Base-by-base conservation (phyloP, 2,329 filamentous ascomycete species). In the Mollisiaceae sp. region DNA sequence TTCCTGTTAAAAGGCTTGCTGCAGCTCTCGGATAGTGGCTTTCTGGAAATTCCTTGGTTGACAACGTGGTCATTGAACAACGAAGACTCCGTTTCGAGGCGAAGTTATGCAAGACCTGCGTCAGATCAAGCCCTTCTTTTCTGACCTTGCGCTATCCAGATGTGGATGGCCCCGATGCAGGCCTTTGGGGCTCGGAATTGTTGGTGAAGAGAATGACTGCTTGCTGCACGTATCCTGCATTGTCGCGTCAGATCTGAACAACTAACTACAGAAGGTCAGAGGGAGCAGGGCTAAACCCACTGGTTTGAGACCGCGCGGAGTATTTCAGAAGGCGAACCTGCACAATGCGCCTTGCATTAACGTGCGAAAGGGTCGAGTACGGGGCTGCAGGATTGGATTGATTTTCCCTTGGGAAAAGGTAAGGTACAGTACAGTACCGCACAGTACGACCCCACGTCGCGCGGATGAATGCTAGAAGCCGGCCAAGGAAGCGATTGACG, bases 1-100 rank as follows among this genome's bases (percentile, higher is more conserved):
- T 92, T 90, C 59, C 59, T 63, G 61, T 63, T 63, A 56, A 63
- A 66, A 89, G 88, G 88, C 85, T 74, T 75, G 72, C 74, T 80
- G 78, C 79, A 82, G 79, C 73, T 73, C 64, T 70, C 69, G 73
- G 72, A 68, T 71, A 67, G 65, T 59, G 62, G 63, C 59, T 63
- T 67, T 39, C 63, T 67, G 27, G 62, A 65, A 67, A 67, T 63
- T 67, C 54, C 60, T 62, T 67, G 65, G 65, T 63, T 60, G 59
- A 45, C 43, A 54, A 60, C 32, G 59, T 60, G 41, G 59, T 60
- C 59, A 45, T 60, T 43, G 38, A 52, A 52, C 59, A 50, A 61
- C 50, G 59, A 65, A 67, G 63, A 59, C 65, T 67, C 65, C 55
- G 59, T 58, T 55, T 59, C 43, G 36, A 57, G 55, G 55, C 55